These are phyloP conservation scores for Wallacemonas sp. DNA, from an alignment of 208 protist species.

Conservation along the genomic window DNA sequence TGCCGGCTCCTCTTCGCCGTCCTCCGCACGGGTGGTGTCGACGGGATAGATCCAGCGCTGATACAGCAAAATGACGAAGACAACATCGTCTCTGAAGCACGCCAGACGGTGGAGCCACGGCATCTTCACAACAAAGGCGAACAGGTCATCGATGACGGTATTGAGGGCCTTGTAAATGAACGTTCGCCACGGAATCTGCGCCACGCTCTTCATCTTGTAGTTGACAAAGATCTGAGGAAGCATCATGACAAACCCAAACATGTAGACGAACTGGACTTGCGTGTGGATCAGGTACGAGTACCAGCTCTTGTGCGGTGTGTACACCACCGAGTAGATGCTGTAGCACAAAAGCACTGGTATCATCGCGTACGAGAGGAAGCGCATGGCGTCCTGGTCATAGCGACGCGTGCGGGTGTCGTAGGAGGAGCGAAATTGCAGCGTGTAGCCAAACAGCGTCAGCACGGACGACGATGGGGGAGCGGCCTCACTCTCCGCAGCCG, in stretches of 20 bases:
- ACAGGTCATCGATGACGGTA: slow-evolving; percentile 99
- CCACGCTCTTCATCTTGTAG: slow-evolving; percentile 98
- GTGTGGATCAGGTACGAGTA: slow-evolving; percentile 92
- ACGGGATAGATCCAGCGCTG: slow-evolving; percentile 99
- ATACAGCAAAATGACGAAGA: slow-evolving; percentile 98
- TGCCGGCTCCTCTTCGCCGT: slow-evolving; percentile 32
- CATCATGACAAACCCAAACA: slow-evolving; percentile 98
- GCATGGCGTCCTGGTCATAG: slow-evolving; percentile 93
- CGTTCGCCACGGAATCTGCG: slow-evolving; percentile 97
- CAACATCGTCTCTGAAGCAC: slow-evolving; percentile 98
- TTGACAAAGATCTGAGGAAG: slow-evolving; percentile 99
- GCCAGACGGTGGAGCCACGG: slow-evolving; percentile 96
- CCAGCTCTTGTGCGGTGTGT: slow-evolving; percentile 94
- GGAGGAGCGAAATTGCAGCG: slow-evolving; percentile 56
- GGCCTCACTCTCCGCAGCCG: neutral
- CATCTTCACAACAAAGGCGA: slow-evolving; percentile 99
- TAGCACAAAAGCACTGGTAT: slow-evolving; percentile 93
- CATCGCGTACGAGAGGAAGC: slow-evolving; percentile 93
- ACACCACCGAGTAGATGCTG: slow-evolving; percentile 95
- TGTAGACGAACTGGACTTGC: slow-evolving; percentile 91
- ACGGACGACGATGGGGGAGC: neutral
- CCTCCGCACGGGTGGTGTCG: slow-evolving; percentile 80
- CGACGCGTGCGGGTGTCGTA: slow-evolving; percentile 83
- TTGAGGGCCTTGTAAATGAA: slow-evolving; percentile 98
- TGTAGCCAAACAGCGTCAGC: slow-evolving; percentile 33